Percentiles rank a stretch among this genome's conserved stretches.
phyloP scores from a whole-genome alignment of 257 asterid species.

The Paulownia fortunei region DNA sequence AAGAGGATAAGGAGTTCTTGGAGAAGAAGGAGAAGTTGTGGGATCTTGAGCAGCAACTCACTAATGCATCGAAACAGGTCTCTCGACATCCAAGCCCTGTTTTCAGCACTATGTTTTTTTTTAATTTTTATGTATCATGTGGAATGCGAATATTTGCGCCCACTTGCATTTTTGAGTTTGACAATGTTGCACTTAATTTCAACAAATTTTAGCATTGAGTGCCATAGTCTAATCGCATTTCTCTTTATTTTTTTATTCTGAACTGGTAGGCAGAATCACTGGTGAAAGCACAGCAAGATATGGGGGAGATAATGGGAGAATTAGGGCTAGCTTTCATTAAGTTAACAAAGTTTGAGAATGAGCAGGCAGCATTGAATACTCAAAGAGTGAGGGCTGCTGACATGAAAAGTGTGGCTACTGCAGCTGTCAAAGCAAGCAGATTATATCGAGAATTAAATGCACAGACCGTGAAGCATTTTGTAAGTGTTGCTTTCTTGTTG shows the following conservation, averaged over 20 bases:
- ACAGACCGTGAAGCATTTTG: constrained; percentile 81
- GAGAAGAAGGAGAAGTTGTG: constrained; percentile 76
- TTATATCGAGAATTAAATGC: constrained; percentile 77
- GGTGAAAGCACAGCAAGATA: constrained; percentile 86
- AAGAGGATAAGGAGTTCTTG: constrained; percentile 88
- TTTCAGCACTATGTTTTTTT: constrained; percentile 1
- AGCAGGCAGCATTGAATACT: constrained; percentile 59
- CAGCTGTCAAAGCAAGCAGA: constrained; percentile 93
- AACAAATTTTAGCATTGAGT: constrained; percentile 7
- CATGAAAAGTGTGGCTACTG: constrained; percentile 82
- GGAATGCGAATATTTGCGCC: neutral
- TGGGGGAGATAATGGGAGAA: constrained; percentile 95
- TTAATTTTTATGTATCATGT: neutral
- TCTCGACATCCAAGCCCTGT: neutral
- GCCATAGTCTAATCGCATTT: constrained; percentile 10
- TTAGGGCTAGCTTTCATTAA: constrained; percentile 85
- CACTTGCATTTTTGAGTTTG: constrained; percentile 14
- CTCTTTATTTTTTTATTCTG: constrained; percentile 26
- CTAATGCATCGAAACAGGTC: constrained; percentile 85
- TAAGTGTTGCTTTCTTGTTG: constrained; percentile 46
- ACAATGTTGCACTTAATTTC: constrained; percentile 1
- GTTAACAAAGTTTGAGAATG: constrained; percentile 87
- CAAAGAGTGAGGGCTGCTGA: constrained; percentile 83
- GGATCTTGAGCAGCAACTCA: constrained; percentile 87
- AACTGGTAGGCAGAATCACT: constrained; percentile 78